These are phyloP conservation scores for Rhizopus arrhizus DNA, from an alignment of 371 early-diverging fungal species.

Conservation along the genomic window DNA sequence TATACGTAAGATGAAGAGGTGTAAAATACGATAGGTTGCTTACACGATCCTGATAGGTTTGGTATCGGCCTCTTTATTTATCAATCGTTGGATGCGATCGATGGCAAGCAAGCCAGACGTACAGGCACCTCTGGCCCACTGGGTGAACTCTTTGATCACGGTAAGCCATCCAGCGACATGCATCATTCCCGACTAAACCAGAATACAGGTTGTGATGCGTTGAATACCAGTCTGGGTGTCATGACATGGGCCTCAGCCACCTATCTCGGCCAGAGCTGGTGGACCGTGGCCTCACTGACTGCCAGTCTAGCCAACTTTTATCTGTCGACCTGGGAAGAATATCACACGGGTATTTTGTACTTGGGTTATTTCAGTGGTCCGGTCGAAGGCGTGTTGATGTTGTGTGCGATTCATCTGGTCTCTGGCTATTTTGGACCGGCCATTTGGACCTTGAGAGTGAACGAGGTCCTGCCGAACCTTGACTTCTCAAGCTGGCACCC, in stretches of 20 bases:
- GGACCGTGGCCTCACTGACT: slow-evolving; percentile 58
- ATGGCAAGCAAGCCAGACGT: slow-evolving; percentile 98
- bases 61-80: slow-evolving; percentile 90
- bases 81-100: slow-evolving; percentile 96
- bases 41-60: slow-evolving; percentile 54
- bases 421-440: slow-evolving; percentile 64
- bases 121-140: slow-evolving; percentile 89
- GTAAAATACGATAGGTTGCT: background rate
- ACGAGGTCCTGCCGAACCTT: slow-evolving; percentile 29
- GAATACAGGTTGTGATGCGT: slow-evolving; percentile 84
- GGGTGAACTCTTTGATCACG: slow-evolving; percentile 95
- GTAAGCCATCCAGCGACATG: slow-evolving; percentile 32
- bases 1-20: slow-evolving; percentile 43
- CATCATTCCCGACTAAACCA: background rate
- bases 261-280: slow-evolving; percentile 80
- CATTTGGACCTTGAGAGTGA: slow-evolving; percentile 43
- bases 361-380: slow-evolving; percentile 94
- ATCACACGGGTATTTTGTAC: slow-evolving; percentile 90
- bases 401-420: slow-evolving; percentile 61
- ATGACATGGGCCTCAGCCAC: slow-evolving; percentile 69
- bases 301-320: slow-evolving; percentile 86
- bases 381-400: slow-evolving; percentile 89
- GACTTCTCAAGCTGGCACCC: background rate
- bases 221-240: slow-evolving; percentile 74
- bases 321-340: slow-evolving; percentile 95